phyloP scores from a whole-genome alignment of 208 protist species.

The Acanthamoeba lenticulata region DNA sequence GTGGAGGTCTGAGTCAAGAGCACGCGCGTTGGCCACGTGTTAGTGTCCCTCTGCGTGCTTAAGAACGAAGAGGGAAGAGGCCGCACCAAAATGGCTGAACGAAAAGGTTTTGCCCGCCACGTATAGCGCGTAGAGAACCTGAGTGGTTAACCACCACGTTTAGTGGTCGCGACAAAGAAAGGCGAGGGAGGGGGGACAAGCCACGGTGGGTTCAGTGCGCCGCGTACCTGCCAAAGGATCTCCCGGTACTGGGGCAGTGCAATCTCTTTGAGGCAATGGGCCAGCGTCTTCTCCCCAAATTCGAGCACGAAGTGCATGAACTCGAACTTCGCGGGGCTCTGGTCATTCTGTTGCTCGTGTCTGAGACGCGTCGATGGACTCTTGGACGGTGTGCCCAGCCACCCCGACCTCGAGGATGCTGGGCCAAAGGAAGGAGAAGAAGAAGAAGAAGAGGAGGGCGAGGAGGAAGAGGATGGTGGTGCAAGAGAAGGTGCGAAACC shows the following conservation, averaged over 20 bases:
- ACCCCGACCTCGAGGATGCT: not conserved
- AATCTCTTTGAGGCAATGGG: not conserved
- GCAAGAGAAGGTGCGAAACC: not conserved
- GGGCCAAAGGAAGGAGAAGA: not conserved
- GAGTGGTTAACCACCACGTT: not conserved
- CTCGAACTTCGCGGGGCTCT: not conserved
- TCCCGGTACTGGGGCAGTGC: not conserved
- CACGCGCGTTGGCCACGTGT: too few relatives aligned
- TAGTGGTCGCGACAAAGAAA: not conserved
- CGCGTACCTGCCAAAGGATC: not conserved
- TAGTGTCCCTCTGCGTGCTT: too few relatives aligned
- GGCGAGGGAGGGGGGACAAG: not conserved
- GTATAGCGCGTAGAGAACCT: slow-evolving; percentile 8
- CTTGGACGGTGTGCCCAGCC: not conserved
- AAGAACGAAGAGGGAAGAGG: not conserved
- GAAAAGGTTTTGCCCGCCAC: not conserved
- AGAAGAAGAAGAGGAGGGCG: not conserved
- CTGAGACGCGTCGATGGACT: not conserved
- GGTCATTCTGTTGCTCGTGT: not conserved
- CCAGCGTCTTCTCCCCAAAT: not conserved
- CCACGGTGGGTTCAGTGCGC: not conserved
- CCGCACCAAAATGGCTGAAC: not conserved
- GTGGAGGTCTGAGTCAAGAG: not conserved
- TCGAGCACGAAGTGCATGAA: slow-evolving; percentile 22
- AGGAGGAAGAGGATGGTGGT: not conserved